Percentiles rank a stretch among this genome's conserved stretches.
These are phyloP conservation scores for Oxyria digyna DNA, from an alignment of 148 eudicot species.

Conservation along the genomic window DNA sequence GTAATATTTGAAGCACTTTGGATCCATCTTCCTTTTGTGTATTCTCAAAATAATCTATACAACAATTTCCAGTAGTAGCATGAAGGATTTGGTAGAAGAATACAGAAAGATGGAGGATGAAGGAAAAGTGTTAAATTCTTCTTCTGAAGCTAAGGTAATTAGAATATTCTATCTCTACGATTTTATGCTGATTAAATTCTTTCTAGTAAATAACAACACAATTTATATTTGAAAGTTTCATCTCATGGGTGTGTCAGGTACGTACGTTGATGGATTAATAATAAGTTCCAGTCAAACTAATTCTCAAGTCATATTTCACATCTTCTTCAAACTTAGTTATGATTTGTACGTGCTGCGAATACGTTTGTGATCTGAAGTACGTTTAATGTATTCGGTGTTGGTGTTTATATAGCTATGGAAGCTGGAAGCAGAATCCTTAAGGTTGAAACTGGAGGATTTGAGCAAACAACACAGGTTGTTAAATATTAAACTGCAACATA, in stretches of 20 bases:
- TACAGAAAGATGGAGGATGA: not conserved
- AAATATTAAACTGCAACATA: not conserved
- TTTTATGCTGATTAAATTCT: no score
- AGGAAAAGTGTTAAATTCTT: not conserved
- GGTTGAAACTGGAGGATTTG: slow-evolving; percentile 1
- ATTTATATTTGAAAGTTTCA: not conserved
- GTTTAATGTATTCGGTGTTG: not conserved
- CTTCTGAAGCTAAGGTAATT: slow-evolving; percentile 4
- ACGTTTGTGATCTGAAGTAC: no score
- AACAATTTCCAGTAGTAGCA: not conserved
- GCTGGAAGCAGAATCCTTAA: slow-evolving; percentile 1
- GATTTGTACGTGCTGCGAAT: no score
- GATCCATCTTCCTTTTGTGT: no score
- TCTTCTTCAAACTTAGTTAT: no score
- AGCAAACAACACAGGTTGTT: slow-evolving; percentile 2
- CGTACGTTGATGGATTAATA: not conserved
- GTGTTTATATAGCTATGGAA: not conserved
- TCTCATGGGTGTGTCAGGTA: not conserved
- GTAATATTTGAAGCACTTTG: no score
- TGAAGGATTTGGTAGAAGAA: not conserved
- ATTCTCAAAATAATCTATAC: no score
- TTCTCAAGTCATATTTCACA: no score
- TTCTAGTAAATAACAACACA: no score
- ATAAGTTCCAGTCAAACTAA: no score
- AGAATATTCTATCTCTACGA: not conserved